phyloP scores from a whole-genome alignment of 352 stramenopile genomes.

The Thraustochytrium striatum region DNA sequence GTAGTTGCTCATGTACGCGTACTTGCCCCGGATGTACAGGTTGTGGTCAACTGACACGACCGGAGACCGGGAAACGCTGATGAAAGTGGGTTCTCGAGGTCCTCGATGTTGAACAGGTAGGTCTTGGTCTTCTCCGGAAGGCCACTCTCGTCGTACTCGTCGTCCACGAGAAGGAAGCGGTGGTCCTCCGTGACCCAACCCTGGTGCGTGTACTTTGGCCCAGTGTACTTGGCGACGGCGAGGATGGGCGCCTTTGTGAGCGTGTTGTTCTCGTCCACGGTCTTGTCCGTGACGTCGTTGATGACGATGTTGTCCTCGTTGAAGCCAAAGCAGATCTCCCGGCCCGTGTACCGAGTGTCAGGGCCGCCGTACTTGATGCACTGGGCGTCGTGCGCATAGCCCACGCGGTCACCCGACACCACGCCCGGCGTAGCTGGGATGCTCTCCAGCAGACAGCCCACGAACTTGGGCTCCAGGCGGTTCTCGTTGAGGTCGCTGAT shows the following conservation, averaged over 20 bases:
- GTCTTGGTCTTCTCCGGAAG: neutral
- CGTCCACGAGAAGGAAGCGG: conserved; percentile 50
- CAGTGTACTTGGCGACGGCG: conserved; percentile 19
- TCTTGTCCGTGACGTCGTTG: conserved; percentile 54
- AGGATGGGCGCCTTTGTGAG: neutral
- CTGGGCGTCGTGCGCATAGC: too few relatives aligned
- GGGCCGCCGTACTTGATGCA: conserved; percentile 54
- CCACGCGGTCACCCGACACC: too few relatives aligned
- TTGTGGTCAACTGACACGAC: too few relatives aligned
- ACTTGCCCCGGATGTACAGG: too few relatives aligned
- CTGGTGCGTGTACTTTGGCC: conserved; percentile 54
- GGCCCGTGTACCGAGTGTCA: too few relatives aligned
- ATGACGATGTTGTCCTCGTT: conserved; percentile 49
- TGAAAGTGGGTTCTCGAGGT: too few relatives aligned
- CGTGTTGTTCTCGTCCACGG: conserved; percentile 11
- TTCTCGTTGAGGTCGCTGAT: conserved; percentile 47
- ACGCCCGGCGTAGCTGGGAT: too few relatives aligned
- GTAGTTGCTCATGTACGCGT: too few relatives aligned
- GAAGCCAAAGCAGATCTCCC: too few relatives aligned
- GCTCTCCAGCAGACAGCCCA: too few relatives aligned
- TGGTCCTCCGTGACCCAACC: conserved; percentile 54
- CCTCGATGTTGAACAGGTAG: conserved; percentile 4
- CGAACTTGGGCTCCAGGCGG: conserved; percentile 39
- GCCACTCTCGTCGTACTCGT: conserved; percentile 51
- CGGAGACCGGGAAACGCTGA: too few relatives aligned